phyloP scores from a whole-genome alignment of 2,329 filamentous ascomycete genomes.

The Parastagonospora avenae region DNA sequence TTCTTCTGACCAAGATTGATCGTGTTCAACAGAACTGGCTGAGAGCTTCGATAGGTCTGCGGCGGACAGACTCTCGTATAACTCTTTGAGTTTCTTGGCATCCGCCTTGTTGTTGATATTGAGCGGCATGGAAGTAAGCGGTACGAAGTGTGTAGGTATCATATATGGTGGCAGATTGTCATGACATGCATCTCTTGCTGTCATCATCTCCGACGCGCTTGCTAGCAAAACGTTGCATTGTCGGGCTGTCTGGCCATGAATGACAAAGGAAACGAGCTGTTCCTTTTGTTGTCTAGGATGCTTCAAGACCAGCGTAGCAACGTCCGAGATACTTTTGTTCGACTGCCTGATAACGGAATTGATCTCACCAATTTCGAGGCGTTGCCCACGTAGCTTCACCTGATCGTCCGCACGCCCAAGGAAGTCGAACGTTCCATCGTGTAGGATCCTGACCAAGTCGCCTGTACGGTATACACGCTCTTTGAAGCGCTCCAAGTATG shows the following conservation, averaged over 20 bases:
- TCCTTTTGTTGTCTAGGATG: conserved; percentile 77
- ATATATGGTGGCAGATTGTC: conserved; percentile 80
- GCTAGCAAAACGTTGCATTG: conserved; percentile 27
- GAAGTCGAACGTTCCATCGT: conserved; percentile 85
- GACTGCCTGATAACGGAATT: conserved; percentile 77
- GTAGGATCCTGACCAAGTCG: conserved; percentile 80
- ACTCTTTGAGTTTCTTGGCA: conserved; percentile 66
- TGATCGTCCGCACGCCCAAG: conserved; percentile 88
- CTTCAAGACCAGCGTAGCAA: conserved; percentile 76
- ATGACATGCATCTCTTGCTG: conserved; percentile 63
- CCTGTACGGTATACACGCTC: conserved; percentile 79
- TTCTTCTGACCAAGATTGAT: conserved; percentile 40
- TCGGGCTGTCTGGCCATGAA: conserved; percentile 27
- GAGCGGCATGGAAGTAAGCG: conserved; percentile 73
- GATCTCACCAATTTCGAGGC: conserved; percentile 89
- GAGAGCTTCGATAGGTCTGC: conserved; percentile 66
- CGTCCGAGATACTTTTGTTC: conserved; percentile 65
- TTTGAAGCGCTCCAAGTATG: conserved; percentile 57
- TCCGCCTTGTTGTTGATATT: conserved; percentile 92
- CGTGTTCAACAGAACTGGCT: conserved; percentile 6
- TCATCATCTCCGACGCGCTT: conserved; percentile 20
- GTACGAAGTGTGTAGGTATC: conserved; percentile 84
- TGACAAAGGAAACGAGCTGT: conserved; percentile 77
- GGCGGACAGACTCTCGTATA: conserved; percentile 68
- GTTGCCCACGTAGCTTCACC: conserved; percentile 86